A percentile compares a stretch with the other conserved stretches of the same genome.
phyloP scores from a whole-genome alignment of 2,329 filamentous ascomycete species.

The Calonectria pseudoturangicola region DNA sequence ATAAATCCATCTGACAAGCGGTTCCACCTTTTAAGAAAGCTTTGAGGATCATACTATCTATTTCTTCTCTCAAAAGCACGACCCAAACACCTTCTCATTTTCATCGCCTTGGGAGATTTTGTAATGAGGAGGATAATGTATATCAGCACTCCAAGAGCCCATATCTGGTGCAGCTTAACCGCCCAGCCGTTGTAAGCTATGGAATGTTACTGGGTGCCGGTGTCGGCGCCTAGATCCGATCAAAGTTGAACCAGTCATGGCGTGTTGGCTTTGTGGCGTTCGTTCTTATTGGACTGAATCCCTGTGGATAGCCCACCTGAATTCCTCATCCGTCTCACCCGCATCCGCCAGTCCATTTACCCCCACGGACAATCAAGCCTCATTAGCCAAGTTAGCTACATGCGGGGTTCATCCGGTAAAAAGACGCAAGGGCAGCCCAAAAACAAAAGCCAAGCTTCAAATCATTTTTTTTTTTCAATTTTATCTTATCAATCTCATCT shows the following conservation, averaged over 20 bases:
- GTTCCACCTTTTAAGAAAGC: no score
- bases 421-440: constrained; percentile 3
- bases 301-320: not conserved
- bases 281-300: constrained; percentile 5
- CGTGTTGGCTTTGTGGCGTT: not conserved
- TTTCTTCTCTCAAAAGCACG: no score
- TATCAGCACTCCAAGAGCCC: no score
- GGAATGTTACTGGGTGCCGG: not conserved
- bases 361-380: constrained; percentile 10
- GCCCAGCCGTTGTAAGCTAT: constrained; percentile 54
- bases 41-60: no score
- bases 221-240: not conserved
- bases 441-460: not conserved
- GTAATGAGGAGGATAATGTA: no score
- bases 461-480: not conserved
- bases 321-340: not conserved
- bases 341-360: not conserved
- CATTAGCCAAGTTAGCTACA: not conserved
- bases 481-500: not conserved
- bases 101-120: not conserved
- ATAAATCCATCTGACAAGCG: no score
- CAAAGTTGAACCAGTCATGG: no score
- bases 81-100: no score
- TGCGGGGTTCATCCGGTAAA: constrained; percentile 9
- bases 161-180: no score